Base-by-base conservation (phyloP, 495 filamentous ascomycete species). In the Hypoxylon lenormandii region DNA sequence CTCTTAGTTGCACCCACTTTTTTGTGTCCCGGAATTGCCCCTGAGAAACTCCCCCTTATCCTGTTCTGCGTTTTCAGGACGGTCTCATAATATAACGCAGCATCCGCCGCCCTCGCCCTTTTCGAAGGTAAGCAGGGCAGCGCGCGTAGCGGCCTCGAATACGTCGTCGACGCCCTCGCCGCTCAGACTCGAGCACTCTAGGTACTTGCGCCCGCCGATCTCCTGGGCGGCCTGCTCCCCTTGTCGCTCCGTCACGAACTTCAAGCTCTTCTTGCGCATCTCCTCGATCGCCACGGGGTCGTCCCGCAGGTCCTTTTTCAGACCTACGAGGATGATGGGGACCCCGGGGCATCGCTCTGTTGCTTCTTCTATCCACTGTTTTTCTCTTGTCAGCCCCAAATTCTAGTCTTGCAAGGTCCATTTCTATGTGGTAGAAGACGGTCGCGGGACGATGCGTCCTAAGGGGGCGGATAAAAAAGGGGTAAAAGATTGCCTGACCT, bases 111-210 rank as follows among this genome's bases (percentile, higher is more conserved):
- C 86, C 77, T 96, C 91, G 22, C 89, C 87, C 78, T 94, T 94
- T 72, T 98, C 94, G 60, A 96, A 95, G 36, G 89, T 94, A 16
- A 97, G 84, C 56, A 99, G 82, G 23, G 95, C 94, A n/a, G 95
- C 94, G 73, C 95, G 86, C 55, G 95, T 99, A 7, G 95, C 95
- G 23, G 95, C 95, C 77, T 99, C 95, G 74, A 99, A 99, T 11
- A 99, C 95, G 79, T 99, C 95, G 78, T 99, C 95, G 19, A 99
- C 95, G 11, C 95, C 95, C 75, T 99, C 96, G 49, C 95, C 95
- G n/a, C 92, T 97, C 69, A 99, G 79, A 28, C 91, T 94, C 4
- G 94, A 97, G 80, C 95, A 99, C 76, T 99, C 95, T 49, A 99
- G 89, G 71, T 99, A 99, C 80, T 97, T 97, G 68, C 92, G 86